phyloP scores from a whole-genome alignment of 768 basidiomycete genomes.

The Russula abietina region DNA sequence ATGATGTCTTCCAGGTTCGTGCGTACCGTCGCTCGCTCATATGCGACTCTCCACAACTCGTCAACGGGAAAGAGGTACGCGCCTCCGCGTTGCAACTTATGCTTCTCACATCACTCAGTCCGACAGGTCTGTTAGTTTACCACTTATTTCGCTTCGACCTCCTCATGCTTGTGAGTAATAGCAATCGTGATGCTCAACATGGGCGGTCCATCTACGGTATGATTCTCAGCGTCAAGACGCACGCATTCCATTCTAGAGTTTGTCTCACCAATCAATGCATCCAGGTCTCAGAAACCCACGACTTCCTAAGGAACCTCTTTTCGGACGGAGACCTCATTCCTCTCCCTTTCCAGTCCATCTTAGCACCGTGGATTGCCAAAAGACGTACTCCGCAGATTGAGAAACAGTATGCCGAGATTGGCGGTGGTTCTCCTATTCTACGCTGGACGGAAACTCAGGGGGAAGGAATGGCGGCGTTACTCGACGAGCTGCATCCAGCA shows the following conservation, averaged over 20 bases:
- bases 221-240: slow-evolving; percentile 26
- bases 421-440: slow-evolving; percentile 94
- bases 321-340: slow-evolving; percentile 92
- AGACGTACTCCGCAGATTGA: slow-evolving; percentile 91
- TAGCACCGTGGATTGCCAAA: slow-evolving; percentile 85
- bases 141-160: not conserved
- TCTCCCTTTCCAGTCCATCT: slow-evolving; percentile 80
- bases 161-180: slow-evolving; percentile 24
- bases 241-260: not conserved
- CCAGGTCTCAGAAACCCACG: slow-evolving; percentile 86
- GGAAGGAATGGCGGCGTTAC: slow-evolving; percentile 77
- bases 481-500: slow-evolving; percentile 90
- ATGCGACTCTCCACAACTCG: slow-evolving; percentile 18
- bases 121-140: slow-evolving; percentile 20
- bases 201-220: slow-evolving; percentile 92
- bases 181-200: slow-evolving; percentile 98
- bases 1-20: not conserved
- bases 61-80: slow-evolving; percentile 20
- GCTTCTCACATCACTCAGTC: slow-evolving; percentile 16
- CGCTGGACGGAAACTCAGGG: slow-evolving; percentile 87
- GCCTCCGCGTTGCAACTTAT: not conserved
- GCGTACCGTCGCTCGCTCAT: slow-evolving; percentile 19
- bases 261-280: slow-evolving; percentile 10
- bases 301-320: slow-evolving; percentile 90
- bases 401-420: slow-evolving; percentile 89